A percentile compares a stretch with the other conserved stretches of the same genome.
Conservation (phyloP, 805 yeast genomes). For the Wickerhamiella kurtzmanii region DNA sequence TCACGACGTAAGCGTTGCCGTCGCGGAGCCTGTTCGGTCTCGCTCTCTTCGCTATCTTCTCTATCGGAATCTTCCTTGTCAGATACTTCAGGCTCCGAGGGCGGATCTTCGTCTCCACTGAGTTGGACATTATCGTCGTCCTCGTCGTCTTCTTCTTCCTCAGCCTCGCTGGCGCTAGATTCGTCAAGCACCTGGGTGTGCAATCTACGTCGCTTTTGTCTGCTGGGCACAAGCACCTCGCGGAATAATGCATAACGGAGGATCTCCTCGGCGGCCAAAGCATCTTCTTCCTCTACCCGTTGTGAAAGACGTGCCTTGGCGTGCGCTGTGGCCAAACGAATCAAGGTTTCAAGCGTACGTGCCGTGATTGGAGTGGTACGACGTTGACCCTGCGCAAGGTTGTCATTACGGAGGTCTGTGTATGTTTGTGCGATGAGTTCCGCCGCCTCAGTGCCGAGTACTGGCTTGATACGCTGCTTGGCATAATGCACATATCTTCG, state of each 20-base stretch:
- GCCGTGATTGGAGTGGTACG: slow-evolving; percentile 92
- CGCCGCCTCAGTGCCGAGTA: slow-evolving; percentile 61
- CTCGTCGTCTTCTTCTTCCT: slow-evolving; percentile 22
- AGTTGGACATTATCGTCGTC: slow-evolving; percentile 37
- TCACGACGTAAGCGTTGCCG: slow-evolving; percentile 7
- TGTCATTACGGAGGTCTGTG: slow-evolving; percentile 69
- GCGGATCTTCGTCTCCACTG: slow-evolving; percentile 30
- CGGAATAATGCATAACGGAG: slow-evolving; percentile 76
- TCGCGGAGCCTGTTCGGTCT: slow-evolving; percentile 7
- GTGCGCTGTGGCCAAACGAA: slow-evolving; percentile 91
- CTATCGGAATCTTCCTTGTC: slow-evolving; percentile 23
- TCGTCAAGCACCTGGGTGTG: slow-evolving; percentile 20
- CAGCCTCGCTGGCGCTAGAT: slow-evolving; percentile 17
- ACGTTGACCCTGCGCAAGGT: slow-evolving; percentile 29
- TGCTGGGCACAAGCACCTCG: slow-evolving; percentile 40
- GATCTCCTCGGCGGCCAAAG: slow-evolving; percentile 71
- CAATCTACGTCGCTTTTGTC: slow-evolving; percentile 22
- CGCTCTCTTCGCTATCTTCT: slow-evolving; percentile 29
- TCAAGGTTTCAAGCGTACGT: slow-evolving; percentile 91
- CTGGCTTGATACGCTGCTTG: slow-evolving; percentile 74
- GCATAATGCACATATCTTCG: slow-evolving; percentile 91
- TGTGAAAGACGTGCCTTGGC: slow-evolving; percentile 85
- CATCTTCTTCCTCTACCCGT: slow-evolving; percentile 62
- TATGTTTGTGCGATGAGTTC: slow-evolving; percentile 70
- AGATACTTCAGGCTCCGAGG: slow-evolving; percentile 19